phyloP scores from a whole-genome alignment of 2,329 filamentous ascomycete genomes.

The Botryotinia convoluta region DNA sequence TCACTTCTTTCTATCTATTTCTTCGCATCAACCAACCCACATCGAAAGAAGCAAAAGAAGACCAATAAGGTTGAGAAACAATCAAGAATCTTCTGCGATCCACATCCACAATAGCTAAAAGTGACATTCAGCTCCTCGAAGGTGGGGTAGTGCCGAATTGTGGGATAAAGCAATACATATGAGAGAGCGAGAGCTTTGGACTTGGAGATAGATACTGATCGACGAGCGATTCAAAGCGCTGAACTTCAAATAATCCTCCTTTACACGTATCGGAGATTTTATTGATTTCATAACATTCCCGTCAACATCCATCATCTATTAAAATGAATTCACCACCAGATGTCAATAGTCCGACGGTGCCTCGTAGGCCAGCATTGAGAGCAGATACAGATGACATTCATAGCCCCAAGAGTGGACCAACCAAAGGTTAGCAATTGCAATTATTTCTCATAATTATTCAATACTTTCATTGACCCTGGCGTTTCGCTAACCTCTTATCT shows the following conservation, averaged over 20 bases:
- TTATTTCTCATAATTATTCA: conserved; percentile 7
- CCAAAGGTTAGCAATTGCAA: conserved; percentile 32
- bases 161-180: neutral
- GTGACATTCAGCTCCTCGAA: neutral
- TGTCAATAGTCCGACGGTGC: neutral
- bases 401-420: conserved; percentile 32
- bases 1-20: neutral
- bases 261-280: neutral
- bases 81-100: neutral
- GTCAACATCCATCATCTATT: neutral
- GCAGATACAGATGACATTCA: conserved; percentile 19
- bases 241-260: neutral
- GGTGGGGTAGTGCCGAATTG: neutral
- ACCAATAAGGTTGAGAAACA: neutral
- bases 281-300: neutral
- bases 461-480: neutral
- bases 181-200: neutral
- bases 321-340: conserved; percentile 16
- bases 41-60: neutral
- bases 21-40: neutral
- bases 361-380: conserved; percentile 19
- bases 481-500: conserved; percentile 8
- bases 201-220: neutral
- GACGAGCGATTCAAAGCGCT: neutral
- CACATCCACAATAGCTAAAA: neutral